A percentile compares a stretch with the other conserved stretches of the same genome.
These are phyloP conservation scores for Xylaria sp. DNA, from an alignment of 495 filamentous ascomycete genomes.

Conservation along the genomic window DNA sequence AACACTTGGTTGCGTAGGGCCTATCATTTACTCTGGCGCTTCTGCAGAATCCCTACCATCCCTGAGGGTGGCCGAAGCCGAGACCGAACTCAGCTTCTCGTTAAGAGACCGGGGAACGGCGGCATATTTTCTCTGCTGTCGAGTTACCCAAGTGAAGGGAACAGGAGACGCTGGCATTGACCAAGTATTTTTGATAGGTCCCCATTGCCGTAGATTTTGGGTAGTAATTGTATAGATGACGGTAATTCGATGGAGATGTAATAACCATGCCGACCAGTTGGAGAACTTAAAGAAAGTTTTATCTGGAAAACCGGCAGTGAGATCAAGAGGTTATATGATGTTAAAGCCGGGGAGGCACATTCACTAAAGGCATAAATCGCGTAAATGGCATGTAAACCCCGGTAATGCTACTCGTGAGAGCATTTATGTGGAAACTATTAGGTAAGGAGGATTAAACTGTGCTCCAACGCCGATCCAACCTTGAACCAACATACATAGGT, in stretches of 20 bases:
- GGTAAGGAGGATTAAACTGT: background rate
- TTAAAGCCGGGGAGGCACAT: background rate
- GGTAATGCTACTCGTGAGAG: background rate
- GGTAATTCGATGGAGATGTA: background rate
- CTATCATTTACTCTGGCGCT: background rate
- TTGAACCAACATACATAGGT: too few relatives aligned
- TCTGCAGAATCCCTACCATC: background rate
- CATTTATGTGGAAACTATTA: background rate
- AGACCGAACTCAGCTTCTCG: background rate
- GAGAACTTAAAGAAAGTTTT: constrained; percentile 4
- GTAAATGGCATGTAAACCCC: background rate
- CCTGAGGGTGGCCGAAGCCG: background rate
- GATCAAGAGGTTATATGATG: background rate
- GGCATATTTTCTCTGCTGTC: background rate
- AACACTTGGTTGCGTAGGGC: background rate
- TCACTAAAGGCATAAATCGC: background rate
- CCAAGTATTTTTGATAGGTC: too few relatives aligned
- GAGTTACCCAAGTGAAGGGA: background rate
- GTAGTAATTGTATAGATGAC: background rate
- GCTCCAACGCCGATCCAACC: too few relatives aligned
- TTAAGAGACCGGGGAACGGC: constrained; percentile 12
- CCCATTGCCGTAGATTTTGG: background rate
- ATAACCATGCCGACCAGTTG: background rate
- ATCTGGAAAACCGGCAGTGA: background rate
- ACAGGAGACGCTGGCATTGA: background rate